phyloP scores from a whole-genome alignment of 257 asterid species.

The Rauvolfia tetraphylla region DNA sequence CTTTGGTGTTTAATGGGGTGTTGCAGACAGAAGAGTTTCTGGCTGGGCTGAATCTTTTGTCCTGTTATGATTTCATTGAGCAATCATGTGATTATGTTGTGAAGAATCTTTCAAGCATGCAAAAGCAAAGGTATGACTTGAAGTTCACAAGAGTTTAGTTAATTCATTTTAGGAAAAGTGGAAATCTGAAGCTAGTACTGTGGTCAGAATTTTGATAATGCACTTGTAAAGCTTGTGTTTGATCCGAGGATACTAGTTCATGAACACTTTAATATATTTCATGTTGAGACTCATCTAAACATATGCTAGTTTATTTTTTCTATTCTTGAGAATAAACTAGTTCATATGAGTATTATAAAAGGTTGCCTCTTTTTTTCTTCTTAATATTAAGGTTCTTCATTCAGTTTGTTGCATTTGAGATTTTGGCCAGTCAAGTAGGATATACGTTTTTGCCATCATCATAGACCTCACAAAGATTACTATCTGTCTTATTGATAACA shows the following conservation, averaged over 20 bases:
- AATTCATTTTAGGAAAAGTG: background rate
- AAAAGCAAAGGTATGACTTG: slow-evolving; percentile 69
- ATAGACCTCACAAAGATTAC: background rate
- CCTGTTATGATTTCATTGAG: slow-evolving; percentile 71
- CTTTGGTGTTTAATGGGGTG: slow-evolving; percentile 24
- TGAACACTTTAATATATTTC: background rate
- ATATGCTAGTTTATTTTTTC: background rate
- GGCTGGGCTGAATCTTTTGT: slow-evolving; percentile 65
- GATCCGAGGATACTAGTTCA: background rate
- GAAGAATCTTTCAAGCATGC: slow-evolving; percentile 77
- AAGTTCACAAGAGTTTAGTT: background rate
- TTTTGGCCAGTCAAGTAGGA: background rate
- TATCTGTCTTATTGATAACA: background rate
- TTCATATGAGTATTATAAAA: background rate
- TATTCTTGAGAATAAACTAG: background rate
- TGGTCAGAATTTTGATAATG: background rate
- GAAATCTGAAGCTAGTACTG: background rate
- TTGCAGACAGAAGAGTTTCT: slow-evolving; percentile 88
- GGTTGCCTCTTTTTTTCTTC: background rate
- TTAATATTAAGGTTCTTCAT: background rate
- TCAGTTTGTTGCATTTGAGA: background rate
- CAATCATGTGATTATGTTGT: slow-evolving; percentile 56
- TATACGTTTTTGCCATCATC: background rate
- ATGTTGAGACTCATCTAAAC: background rate
- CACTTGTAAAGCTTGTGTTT: background rate